Evolutionary conservation across 495 filamentous ascomycete genomes (phyloP).

Genomic region (Umbilicaria muhlenbergii): DNA sequence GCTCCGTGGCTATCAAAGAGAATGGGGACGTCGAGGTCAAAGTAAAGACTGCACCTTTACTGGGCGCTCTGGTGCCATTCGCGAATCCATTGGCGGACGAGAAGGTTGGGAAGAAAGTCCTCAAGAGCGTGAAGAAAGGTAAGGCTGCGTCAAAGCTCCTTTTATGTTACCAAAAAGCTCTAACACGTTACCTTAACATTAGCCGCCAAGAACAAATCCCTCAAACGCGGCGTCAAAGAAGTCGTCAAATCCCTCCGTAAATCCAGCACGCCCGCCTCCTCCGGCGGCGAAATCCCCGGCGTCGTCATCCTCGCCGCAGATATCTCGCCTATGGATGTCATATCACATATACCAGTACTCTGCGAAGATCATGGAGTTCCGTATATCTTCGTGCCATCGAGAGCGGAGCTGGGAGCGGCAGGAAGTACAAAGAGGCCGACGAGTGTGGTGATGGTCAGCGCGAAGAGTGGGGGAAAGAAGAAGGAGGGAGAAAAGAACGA

Average conservation of each 20-base stretch:
- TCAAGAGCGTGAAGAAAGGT: constrained; percentile 93
- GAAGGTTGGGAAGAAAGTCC: constrained; percentile 80
- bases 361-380: constrained; percentile 95
- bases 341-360: constrained; percentile 89
- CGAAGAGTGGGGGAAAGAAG: constrained; percentile 34
- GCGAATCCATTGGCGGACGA: constrained; percentile 81
- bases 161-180: not conserved
- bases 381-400: constrained; percentile 77
- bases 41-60: constrained; percentile 30
- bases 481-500: constrained; percentile 33
- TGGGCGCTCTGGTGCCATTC: constrained; percentile 76
- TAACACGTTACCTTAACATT: not conserved
- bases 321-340: constrained; percentile 63
- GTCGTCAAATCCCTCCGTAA: constrained; percentile 94
- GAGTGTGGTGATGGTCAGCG: constrained; percentile 71
- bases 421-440: constrained; percentile 89
- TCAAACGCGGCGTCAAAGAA: constrained; percentile 97
- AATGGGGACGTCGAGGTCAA: constrained; percentile 29
- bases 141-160: constrained; percentile 13
- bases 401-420: constrained; percentile 81
- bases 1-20: constrained; percentile 32
- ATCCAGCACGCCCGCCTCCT: constrained; percentile 30
- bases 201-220: constrained; percentile 84
- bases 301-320: constrained; percentile 89
- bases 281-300: constrained; percentile 39